Base-by-base conservation (phyloP, 345 rosid genomes). In the Linum trigynum region DNA sequence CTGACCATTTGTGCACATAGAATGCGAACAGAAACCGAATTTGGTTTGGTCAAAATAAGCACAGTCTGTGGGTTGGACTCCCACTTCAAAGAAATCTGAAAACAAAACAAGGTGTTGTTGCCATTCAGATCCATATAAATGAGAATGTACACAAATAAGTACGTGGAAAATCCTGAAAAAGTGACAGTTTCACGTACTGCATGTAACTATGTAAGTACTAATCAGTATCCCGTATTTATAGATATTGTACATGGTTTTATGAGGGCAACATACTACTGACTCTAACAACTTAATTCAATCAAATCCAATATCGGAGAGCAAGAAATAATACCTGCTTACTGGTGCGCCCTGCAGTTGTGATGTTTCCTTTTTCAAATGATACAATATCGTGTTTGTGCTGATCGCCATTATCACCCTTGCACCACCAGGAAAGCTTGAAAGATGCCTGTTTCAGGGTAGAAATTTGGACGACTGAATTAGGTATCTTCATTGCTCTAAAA, bases 81-180 rank as follows among this genome's bases (percentile, higher is more conserved):
- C 99, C 98, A 95, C 78, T 80, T 82, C 84, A 91, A 71, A 72
- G 95, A 76, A 83, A 95, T 95, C 99, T 95, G 96, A 75, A 69
- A 83, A 40, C 57, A 74, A 39, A 78, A 70, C 38, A 57, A 23
- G 32, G 57, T 35, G 58, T 16, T 73, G 53, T 43, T 41, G 80
- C 32, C 23, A 81, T 78, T 62, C 67, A 71, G 10, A 51, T 16
- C 1, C 9, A 32, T 55, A 38, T 15, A 72, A 59, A 23, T 23
- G 32, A 48, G 53, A 48, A 48, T 48, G 53, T 48, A 23, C 9
- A 9, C 9, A 48, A 32, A 59, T 11, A 35, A 23, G 61, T 9
- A 15, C 62, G 32, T 59, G 37, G 3, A 59, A 17, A 3, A 23
- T 23, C 53, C 32, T 23, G 32, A 23, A 23, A 23, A 23, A 48